phyloP scores from a whole-genome alignment of 1,284 basidiomycete species.

The Cryptococcus sp. region DNA sequence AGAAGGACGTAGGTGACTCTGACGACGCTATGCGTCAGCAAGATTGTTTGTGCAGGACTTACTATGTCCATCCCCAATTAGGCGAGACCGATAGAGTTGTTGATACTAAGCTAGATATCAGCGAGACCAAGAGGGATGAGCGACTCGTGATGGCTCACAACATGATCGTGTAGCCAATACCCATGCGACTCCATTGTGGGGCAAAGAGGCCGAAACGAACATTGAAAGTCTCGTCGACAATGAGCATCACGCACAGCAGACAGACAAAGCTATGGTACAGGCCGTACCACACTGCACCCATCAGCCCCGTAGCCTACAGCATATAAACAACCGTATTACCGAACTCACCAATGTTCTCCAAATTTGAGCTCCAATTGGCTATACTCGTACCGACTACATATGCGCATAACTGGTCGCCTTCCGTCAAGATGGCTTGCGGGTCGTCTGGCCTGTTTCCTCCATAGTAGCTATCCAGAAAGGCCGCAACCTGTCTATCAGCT shows the following conservation, averaged over 20 bases:
- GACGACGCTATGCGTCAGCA: constrained; percentile 4
- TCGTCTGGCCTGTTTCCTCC: background rate
- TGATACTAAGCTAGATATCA: constrained; percentile 12
- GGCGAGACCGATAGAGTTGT: constrained; percentile 23
- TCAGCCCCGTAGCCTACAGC: too few relatives aligned
- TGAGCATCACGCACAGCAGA: constrained; percentile 25
- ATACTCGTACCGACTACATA: constrained; percentile 26
- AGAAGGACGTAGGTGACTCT: constrained; percentile 22
- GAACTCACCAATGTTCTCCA: constrained; percentile 23
- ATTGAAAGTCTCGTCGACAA: constrained; percentile 27
- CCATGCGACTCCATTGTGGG: constrained; percentile 28
- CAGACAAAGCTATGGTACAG: constrained; percentile 22
- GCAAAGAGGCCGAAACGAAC: constrained; percentile 28
- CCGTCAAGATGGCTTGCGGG: background rate
- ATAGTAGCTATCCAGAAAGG: background rate
- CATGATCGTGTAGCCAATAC: constrained; percentile 30
- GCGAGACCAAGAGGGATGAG: background rate
- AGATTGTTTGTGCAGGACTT: constrained; percentile 2
- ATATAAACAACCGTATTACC: too few relatives aligned
- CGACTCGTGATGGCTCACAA: constrained; percentile 18
- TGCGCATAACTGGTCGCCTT: constrained; percentile 17
- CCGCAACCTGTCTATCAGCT: background rate
- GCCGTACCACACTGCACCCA: constrained; percentile 28
- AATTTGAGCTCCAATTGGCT: constrained; percentile 21
- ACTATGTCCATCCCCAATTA: constrained; percentile 21